These are phyloP conservation scores for Myxozyma lipomycoides DNA, from an alignment of 805 yeast species.

Conservation along the genomic window DNA sequence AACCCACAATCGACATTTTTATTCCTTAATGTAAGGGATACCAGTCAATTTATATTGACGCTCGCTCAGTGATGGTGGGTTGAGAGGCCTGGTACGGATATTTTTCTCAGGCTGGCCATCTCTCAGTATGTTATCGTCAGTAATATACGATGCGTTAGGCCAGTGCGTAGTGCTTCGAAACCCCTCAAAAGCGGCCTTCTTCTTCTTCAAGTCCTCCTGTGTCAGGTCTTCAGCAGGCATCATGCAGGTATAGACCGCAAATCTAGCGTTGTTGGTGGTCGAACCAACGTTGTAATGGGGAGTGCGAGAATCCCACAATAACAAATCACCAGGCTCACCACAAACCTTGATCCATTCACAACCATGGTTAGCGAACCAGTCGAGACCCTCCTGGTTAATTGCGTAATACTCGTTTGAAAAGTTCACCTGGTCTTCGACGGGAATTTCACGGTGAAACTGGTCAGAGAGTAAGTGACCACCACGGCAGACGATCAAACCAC, in stretches of 20 bases:
- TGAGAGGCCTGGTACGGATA: conserved; percentile 8
- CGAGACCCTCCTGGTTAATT: conserved; percentile 3
- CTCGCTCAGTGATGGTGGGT: conserved; percentile 10
- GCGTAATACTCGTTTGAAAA: conserved; percentile 8
- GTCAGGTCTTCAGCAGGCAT: conserved; percentile 14
- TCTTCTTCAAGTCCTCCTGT: conserved; percentile 13
- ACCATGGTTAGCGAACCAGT: conserved; percentile 8
- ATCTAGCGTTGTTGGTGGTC: conserved; percentile 1
- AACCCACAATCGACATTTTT: background rate
- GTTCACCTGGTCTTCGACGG: background rate
- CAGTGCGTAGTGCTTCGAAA: conserved; percentile 9
- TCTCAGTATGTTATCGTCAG: conserved; percentile 3
- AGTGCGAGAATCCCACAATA: conserved; percentile 19
- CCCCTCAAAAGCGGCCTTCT: conserved; percentile 12
- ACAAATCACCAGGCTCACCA: conserved; percentile 16
- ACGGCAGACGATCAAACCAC: conserved; percentile 14
- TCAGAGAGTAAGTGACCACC: conserved; percentile 13
- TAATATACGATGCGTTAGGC: conserved; percentile 10
- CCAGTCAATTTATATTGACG: conserved; percentile 15
- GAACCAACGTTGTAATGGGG: conserved; percentile 15
- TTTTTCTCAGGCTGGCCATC: conserved; percentile 6
- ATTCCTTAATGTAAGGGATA: conserved; percentile 14
- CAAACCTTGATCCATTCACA: conserved; percentile 14
- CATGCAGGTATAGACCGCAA: conserved; percentile 11
- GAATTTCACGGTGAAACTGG: conserved; percentile 9